Evolutionary conservation across 139 green algal genomes (phyloP).

Genomic region (Limnomonas spitsbergensis): DNA sequence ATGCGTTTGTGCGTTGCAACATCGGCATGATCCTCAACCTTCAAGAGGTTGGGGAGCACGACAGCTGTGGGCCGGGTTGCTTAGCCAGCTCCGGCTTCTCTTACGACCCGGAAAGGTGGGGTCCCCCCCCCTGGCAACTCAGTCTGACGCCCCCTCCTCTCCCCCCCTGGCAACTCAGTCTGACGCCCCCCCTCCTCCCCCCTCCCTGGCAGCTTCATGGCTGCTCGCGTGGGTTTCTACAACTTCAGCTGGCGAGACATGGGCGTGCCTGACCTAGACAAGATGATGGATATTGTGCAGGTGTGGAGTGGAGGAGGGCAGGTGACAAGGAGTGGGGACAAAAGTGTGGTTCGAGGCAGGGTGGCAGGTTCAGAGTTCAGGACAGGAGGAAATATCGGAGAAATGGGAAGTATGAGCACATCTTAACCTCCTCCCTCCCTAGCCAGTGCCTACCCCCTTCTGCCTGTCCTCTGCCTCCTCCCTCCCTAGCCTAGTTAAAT

Average conservation of each 20-base stretch:
- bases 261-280: slow-evolving; percentile 57
- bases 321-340: not conserved
- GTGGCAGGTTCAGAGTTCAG: too few species aligned
- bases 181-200: slow-evolving; percentile 64
- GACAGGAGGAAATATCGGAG: too few species aligned
- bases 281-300: slow-evolving; percentile 76
- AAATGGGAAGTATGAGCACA: not conserved
- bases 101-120: slow-evolving; percentile 66
- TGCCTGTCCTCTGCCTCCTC: too few species aligned
- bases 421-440: too few species aligned
- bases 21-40: slow-evolving; percentile 74
- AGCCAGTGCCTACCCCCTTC: too few species aligned
- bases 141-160: too few species aligned
- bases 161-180: too few species aligned
- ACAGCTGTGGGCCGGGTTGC: slow-evolving; percentile 61
- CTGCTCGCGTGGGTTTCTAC: slow-evolving; percentile 48
- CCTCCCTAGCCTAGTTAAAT: too few species aligned
- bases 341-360: too few species aligned
- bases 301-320: slow-evolving; percentile 26
- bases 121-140: too few species aligned
- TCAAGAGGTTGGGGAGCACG: slow-evolving; percentile 72
- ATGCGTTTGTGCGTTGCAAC: slow-evolving; percentile 39
- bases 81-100: slow-evolving; percentile 56
- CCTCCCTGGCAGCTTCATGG: slow-evolving; percentile 63
- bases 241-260: slow-evolving; percentile 74